These are phyloP conservation scores for Gynandropsis gynandra DNA, from an alignment of 345 rosid genomes.

Conservation along the genomic window DNA sequence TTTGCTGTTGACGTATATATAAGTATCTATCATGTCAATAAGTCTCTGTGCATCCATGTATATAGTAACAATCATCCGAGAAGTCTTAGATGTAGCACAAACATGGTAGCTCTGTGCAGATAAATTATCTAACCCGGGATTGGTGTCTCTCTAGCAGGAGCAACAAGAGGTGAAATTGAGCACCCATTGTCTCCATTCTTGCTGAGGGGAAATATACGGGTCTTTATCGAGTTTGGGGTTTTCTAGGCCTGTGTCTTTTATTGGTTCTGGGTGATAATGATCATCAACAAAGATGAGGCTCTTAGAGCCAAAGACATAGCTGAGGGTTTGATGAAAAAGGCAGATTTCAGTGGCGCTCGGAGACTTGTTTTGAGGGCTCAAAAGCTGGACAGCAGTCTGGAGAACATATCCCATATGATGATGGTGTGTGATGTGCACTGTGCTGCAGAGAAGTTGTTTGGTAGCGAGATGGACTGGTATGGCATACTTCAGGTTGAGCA, in stretches of 20 bases:
- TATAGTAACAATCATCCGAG: not conserved
- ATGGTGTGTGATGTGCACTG: constrained; percentile 92
- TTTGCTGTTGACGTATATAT: too few species aligned
- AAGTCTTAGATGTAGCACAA: not conserved
- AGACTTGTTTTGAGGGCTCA: constrained; percentile 59
- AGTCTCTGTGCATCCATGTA: not conserved
- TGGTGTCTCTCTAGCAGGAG: constrained; percentile 11
- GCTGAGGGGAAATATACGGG: not conserved
- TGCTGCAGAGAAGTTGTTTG: constrained; percentile 49
- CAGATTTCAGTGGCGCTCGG: constrained; percentile 59
- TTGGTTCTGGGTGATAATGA: constrained; percentile 38
- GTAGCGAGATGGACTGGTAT: constrained; percentile 89
- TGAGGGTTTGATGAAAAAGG: constrained; percentile 51
- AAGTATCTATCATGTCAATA: too few species aligned
- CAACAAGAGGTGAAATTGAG: constrained; percentile 13
- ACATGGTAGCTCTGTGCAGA: not conserved
- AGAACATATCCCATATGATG: constrained; percentile 64
- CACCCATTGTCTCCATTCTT: not conserved
- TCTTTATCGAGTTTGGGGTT: not conserved
- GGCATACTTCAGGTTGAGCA: constrained; percentile 71
- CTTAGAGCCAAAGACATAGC: constrained; percentile 67
- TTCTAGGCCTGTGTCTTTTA: constrained; percentile 7
- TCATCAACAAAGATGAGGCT: constrained; percentile 88
- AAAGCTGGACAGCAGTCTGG: constrained; percentile 48
- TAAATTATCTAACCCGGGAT: not conserved